These are phyloP conservation scores for Aspergillus spinulosporus DNA, from an alignment of 2,329 filamentous ascomycete genomes.

Conservation along the genomic window DNA sequence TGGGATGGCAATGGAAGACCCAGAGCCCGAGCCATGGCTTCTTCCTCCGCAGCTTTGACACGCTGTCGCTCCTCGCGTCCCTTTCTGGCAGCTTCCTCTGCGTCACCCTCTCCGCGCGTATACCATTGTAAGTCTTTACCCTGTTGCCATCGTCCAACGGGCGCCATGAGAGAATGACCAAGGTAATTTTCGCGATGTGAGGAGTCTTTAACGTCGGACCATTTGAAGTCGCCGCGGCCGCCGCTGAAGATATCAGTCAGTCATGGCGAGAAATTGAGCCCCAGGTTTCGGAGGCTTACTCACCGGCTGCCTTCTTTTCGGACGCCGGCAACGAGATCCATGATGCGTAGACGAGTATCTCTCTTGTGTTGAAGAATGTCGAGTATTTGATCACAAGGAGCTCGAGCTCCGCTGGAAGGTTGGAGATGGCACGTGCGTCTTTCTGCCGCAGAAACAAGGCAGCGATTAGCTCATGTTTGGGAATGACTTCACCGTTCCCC, in stretches of 20 bases:
- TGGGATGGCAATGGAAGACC: conserved; percentile 70
- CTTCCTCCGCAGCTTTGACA: conserved; percentile 89
- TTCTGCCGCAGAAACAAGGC: conserved; percentile 19
- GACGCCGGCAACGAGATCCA: conserved; percentile 92
- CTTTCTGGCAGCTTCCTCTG: conserved; percentile 51
- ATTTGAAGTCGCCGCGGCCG: conserved; percentile 88
- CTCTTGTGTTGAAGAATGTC: background rate
- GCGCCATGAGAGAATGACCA: conserved; percentile 87
- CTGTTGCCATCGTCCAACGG: conserved; percentile 89
- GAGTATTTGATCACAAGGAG: background rate
- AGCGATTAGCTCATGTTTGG: background rate
- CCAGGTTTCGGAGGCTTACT: conserved; percentile 15
- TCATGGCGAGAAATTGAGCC: background rate
- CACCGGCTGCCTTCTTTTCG: conserved; percentile 82
- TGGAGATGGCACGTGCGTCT: conserved; percentile 24
- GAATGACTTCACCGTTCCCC: conserved; percentile 24
- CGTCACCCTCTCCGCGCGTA: conserved; percentile 57
- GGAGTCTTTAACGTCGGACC: conserved; percentile 88
- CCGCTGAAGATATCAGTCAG: conserved; percentile 55
- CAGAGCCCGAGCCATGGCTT: conserved; percentile 79
- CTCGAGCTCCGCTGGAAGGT: conserved; percentile 7
- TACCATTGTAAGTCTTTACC: conserved; percentile 69
- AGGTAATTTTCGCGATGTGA: conserved; percentile 87
- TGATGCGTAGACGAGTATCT: conserved; percentile 41
- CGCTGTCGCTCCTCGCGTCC: conserved; percentile 73